Conservation (phyloP, 2,329 filamentous ascomycete genomes). For the Colletotrichum neosansevieriae region DNA sequence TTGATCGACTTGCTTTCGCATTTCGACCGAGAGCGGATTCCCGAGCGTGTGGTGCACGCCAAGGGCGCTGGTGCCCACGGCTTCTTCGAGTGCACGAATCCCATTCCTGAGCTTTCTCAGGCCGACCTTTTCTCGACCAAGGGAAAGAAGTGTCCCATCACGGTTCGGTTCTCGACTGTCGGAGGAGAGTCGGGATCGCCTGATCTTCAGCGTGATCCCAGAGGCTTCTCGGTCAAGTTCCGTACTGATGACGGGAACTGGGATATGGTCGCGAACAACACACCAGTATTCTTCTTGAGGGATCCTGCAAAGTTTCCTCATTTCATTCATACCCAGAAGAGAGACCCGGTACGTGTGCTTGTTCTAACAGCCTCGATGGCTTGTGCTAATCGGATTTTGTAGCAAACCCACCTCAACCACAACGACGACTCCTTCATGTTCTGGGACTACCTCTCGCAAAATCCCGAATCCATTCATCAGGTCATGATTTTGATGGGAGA, state of each 20-base stretch:
- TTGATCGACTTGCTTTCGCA: slow-evolving; percentile 72
- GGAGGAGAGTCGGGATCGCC: slow-evolving; percentile 73
- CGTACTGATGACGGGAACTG: slow-evolving; percentile 46
- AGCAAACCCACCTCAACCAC: slow-evolving; percentile 45
- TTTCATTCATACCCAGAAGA: slow-evolving; percentile 59
- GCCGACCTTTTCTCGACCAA: slow-evolving; percentile 62
- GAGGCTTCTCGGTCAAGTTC: slow-evolving; percentile 65
- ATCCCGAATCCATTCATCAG: slow-evolving; percentile 62
- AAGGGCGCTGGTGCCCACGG: slow-evolving; percentile 57
- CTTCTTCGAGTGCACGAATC: slow-evolving; percentile 67
- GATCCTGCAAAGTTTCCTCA: slow-evolving; percentile 62
- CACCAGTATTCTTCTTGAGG: slow-evolving; percentile 62
- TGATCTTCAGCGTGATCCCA: slow-evolving; percentile 75
- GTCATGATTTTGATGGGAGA: slow-evolving; percentile 65
- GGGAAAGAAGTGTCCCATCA: slow-evolving; percentile 61
- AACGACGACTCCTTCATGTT: slow-evolving; percentile 55
- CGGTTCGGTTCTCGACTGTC: slow-evolving; percentile 73
- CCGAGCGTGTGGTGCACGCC: slow-evolving; percentile 42
- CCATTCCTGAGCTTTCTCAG: slow-evolving; percentile 65
- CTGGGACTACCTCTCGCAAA: slow-evolving; percentile 49
- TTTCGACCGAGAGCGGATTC: slow-evolving; percentile 67
- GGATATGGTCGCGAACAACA: slow-evolving; percentile 56
- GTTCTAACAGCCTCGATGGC: background rate
- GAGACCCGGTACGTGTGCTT: slow-evolving; percentile 49
- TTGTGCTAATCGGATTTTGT: background rate